Evolutionary conservation across 1,284 basidiomycete genomes (phyloP).

Genomic region (Heterobasidion irregulare): DNA sequence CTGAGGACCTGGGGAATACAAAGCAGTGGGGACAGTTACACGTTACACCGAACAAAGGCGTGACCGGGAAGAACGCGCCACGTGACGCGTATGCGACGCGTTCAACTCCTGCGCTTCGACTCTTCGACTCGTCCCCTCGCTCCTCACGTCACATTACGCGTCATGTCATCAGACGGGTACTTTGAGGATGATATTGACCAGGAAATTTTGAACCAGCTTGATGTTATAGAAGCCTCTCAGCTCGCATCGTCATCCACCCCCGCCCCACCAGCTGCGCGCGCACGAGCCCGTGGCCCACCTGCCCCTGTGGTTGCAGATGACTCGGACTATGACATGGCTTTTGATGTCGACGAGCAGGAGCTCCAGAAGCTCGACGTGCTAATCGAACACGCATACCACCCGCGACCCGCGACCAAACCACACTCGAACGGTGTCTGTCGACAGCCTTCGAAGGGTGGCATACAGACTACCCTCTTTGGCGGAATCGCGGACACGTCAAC

Average conservation of each 20-base stretch:
- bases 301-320: constrained; percentile 21
- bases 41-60: too few species aligned
- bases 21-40: too few species aligned
- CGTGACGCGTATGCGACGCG: too few species aligned
- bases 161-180: constrained; percentile 62
- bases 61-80: too few species aligned
- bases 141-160: too few species aligned
- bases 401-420: constrained; percentile 24
- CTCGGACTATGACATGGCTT: constrained; percentile 36
- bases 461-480: constrained; percentile 64
- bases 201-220: constrained; percentile 42
- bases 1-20: too few species aligned
- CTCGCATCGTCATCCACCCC: constrained; percentile 17
- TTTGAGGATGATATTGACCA: constrained; percentile 53
- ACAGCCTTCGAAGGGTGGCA: constrained; percentile 27
- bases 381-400: constrained; percentile 34
- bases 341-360: constrained; percentile 48
- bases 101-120: too few species aligned
- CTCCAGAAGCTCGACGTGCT: constrained; percentile 40
- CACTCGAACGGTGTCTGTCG: constrained; percentile 11
- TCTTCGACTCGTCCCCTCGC: too few species aligned
- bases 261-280: constrained; percentile 2
- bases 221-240: constrained; percentile 59
- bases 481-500: constrained; percentile 30
- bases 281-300: neutral